Evolutionary conservation across 768 basidiomycete genomes (phyloP), one percentile per base, ranked within the genome.

Genomic region (Fibroporia radiculosa): DNA sequence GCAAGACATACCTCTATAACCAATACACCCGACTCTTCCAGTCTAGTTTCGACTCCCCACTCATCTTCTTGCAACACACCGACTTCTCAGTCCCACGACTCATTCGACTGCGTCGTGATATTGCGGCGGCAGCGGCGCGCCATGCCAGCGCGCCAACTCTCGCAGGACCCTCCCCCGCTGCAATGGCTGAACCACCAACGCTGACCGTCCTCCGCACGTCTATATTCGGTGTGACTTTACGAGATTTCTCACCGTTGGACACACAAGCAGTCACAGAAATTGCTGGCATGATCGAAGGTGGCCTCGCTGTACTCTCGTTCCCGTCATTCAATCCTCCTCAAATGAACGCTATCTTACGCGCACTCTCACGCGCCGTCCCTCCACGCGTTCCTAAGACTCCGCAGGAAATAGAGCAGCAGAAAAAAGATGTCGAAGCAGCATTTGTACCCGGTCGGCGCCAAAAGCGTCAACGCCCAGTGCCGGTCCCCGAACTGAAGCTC

Each of bases 1-100:
- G 86, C 61, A 96, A 93, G 62, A 71, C 80, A 1, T 82, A 78
- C 64, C 80, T 90, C 61, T 89, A 82, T 67, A 74, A 78, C 66
- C 81, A 84, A 65, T 92, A 92, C 71, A 69, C 73, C 45, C 74
- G 73, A 55, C 77, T 95, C 50, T 73, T 95, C 56, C 63, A 75
- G 46, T 66, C 70, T 42, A 75, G 74, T 59, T 54, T 63, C 19
- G 62, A 69, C 28, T 69, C 78, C 0, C 82, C 90, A 25, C 66
- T 92, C 59, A 68, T 96, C 51, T 73, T 95, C 65, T 78, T 95
- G 48, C 73, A 80, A 41, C 89, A 91, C 62, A 70, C 75, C 50
- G 82, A 87, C 50, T 85, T 93, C 58, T 69, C 78, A 23, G 78
- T 84, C 2, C 69, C 74, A 31, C 74, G 82, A 31, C 70, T 90